Percentiles rank a stretch among this genome's conserved stretches.
These are phyloP conservation scores for Strobilomyces dryophilus DNA, from an alignment of 768 basidiomycete species.

Conservation along the genomic window DNA sequence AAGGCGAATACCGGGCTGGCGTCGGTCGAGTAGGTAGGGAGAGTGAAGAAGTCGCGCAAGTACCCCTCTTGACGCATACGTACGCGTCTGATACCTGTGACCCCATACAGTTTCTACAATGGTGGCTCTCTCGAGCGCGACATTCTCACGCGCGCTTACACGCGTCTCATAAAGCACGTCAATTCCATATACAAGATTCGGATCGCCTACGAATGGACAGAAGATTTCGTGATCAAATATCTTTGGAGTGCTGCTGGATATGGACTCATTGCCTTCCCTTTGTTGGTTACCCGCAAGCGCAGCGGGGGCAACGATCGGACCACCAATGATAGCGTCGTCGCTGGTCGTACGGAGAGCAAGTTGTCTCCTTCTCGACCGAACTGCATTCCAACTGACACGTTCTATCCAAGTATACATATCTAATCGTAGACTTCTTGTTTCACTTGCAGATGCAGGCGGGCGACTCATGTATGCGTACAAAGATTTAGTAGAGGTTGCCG, in stretches of 20 bases:
- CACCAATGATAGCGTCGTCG: slow-evolving; percentile 34
- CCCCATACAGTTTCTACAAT: slow-evolving; percentile 74
- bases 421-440: slow-evolving; percentile 83
- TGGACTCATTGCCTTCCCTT: slow-evolving; percentile 84
- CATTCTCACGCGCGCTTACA: slow-evolving; percentile 75
- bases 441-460: slow-evolving; percentile 95
- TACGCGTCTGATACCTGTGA: not conserved
- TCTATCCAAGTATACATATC: slow-evolving; percentile 73
- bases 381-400: not conserved
- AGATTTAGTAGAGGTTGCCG: slow-evolving; percentile 91
- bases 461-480: slow-evolving; percentile 97
- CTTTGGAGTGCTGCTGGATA: slow-evolving; percentile 94
- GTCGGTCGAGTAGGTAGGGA: slow-evolving; percentile 85
- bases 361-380: not conserved
- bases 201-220: slow-evolving; percentile 92
- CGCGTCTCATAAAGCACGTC: slow-evolving; percentile 79
- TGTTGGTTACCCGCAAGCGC: slow-evolving; percentile 60
- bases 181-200: slow-evolving; percentile 94
- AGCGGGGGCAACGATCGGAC: slow-evolving; percentile 5
- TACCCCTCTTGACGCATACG: slow-evolving; percentile 13
- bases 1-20: slow-evolving; percentile 89
- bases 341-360: slow-evolving; percentile 48
- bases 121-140: slow-evolving; percentile 80
- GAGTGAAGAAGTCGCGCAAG: slow-evolving; percentile 88
- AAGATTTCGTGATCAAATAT: slow-evolving; percentile 96